Percentiles rank a stretch among this genome's conserved stretches.
Evolutionary conservation across 257 asterid genomes (phyloP).

Genomic region (Ilex aquifolium): DNA sequence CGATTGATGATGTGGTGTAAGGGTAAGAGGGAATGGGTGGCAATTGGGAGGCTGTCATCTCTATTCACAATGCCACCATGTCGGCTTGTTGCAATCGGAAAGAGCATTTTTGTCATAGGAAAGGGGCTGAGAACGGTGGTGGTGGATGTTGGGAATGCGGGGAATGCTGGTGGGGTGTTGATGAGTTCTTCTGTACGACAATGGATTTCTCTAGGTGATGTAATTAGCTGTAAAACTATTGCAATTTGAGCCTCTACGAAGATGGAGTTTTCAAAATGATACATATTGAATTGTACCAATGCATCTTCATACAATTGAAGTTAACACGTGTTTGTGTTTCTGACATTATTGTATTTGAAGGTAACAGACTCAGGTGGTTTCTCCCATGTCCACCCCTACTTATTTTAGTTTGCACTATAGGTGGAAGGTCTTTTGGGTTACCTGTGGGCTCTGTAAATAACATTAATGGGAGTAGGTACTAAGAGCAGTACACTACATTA

Average conservation of each 20-base stretch:
- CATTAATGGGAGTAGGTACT: too few species aligned
- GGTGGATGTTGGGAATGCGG: constrained; percentile 43
- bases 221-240: constrained; percentile 53
- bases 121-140: constrained; percentile 57
- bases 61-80: constrained; percentile 47
- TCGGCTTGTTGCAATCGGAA: constrained; percentile 50
- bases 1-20: constrained; percentile 67
- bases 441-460: too few species aligned
- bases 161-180: constrained; percentile 35
- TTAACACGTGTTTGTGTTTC: too few species aligned
- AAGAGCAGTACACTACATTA: too few species aligned
- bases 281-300: too few species aligned
- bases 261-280: too few species aligned
- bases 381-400: too few species aligned
- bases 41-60: constrained; percentile 46
- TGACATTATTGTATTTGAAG: too few species aligned
- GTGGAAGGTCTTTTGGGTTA: too few species aligned
- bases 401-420: too few species aligned
- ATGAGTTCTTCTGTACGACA: constrained; percentile 39
- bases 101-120: constrained; percentile 58
- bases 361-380: too few species aligned
- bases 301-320: too few species aligned
- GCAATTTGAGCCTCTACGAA: constrained; percentile 25
- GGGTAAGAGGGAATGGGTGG: constrained; percentile 46
- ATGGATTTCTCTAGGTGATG: constrained; percentile 38